Evolutionary conservation across 306 rosid genomes (phyloP), one percentile per base, ranked within the genome.

Genomic region (Medicago truncatula): DNA sequence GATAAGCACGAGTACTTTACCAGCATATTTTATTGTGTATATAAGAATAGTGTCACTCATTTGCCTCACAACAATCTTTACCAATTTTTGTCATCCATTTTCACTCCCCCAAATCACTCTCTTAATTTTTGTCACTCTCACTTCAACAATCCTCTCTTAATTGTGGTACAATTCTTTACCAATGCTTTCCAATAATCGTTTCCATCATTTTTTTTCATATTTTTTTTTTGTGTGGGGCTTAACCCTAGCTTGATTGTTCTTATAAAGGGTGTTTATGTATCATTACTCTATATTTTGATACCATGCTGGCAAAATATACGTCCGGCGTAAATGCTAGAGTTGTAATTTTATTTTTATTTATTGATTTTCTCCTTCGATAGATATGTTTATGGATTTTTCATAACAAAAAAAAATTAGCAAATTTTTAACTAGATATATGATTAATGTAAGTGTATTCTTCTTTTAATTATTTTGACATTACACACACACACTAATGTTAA

Each of bases 31-130:
- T 9, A 59, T 28, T 60, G 3, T 41, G 18, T 65, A 65, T 75
- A 64, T 50, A 76, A 75, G 41, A 52, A 11, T 12, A 34, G 38
- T 56, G 18, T 53, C 31, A 28, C 21, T n/a, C 76, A 1, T 53
- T 70, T 18, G 13, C 8, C 18, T 36, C 61, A 67, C 34, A 76
- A 76, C 8, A 6, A 67, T 39, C 44, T 34, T 6, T 34, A 34
- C 38, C 38, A 34, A 34, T 5, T 34, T 34, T 7, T 34, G 7
- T 5, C 38, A 4, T 34, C 38, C 38, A 34, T 34, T 34, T 7
- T 34, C 38, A 34, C 38, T 34, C 0, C 38, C 6, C 38, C 14
- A 8, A 8, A 17, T 20, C 36, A 52, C 40, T 58, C 25, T 73
- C 9, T 58, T 14, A n/a, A 50, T 50, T 50, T 50, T 8, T 54